Percentiles rank a stretch among this genome's conserved stretches.
These are phyloP conservation scores for Magnaporthiopsis poae DNA, from an alignment of 2,329 filamentous ascomycete genomes.

Conservation along the genomic window DNA sequence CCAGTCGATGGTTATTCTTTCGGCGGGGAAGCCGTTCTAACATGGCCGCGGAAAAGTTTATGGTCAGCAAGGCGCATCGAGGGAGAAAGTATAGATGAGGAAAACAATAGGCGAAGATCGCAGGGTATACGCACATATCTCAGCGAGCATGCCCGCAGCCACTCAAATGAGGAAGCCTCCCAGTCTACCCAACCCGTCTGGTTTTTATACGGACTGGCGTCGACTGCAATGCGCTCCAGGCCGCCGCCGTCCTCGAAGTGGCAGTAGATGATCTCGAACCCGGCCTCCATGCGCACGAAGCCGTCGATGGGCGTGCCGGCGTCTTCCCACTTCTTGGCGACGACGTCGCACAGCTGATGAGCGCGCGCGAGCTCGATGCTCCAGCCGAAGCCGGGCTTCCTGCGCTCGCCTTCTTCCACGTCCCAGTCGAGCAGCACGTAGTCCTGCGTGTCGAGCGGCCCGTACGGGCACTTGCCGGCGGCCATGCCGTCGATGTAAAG, in stretches of 20 bases:
- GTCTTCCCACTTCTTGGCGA: conserved; percentile 34
- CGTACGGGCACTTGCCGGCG: conserved; percentile 54
- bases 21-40: conserved; percentile 35
- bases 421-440: conserved; percentile 34
- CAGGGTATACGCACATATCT: conserved; percentile 15
- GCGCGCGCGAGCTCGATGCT: conserved; percentile 41
- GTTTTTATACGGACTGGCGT: conserved; percentile 9
- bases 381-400: conserved; percentile 1
- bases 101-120: no score
- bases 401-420: background rate
- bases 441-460: conserved; percentile 61
- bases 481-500: conserved; percentile 63
- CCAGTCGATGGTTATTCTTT: conserved; percentile 35
- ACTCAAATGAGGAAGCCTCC: conserved; percentile 19
- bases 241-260: conserved; percentile 38
- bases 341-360: conserved; percentile 43
- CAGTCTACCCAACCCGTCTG: conserved; percentile 15
- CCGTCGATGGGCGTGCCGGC: conserved; percentile 42
- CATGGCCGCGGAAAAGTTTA: no score
- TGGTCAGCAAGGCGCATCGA: background rate
- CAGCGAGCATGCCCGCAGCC: conserved; percentile 30
- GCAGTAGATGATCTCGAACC: conserved; percentile 63
- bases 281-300: conserved; percentile 57
- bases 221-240: conserved; percentile 26
- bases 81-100: no score